Base-by-base conservation (phyloP, 495 filamentous ascomycete genomes). In the Aspergillus avenaceus region DNA sequence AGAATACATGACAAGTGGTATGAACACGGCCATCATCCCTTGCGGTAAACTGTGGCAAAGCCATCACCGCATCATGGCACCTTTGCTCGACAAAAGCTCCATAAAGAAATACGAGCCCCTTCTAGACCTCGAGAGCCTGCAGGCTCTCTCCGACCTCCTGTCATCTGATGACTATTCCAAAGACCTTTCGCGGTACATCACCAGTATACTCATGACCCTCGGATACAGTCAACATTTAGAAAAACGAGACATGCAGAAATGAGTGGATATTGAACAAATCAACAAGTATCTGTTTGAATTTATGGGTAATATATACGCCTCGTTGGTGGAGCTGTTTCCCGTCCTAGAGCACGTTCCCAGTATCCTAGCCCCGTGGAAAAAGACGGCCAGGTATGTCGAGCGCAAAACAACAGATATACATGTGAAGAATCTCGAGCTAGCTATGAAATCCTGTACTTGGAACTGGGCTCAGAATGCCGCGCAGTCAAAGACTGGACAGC, bases 171-270 rank as follows among this genome's bases (percentile, higher is more conserved):
- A 78, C n/a, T 85, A 82, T 57, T 56, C 74, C 37, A 72, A 79
- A 53, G 66, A 70, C 40, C 67, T 85, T 44, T 77, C 81, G 56
- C 79, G 82, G 45, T 84, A 79, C 60, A 79, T 76, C 21, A 67
- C 73, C 8, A 78, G 82, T 7, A 76, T 82, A 5, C 78, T 83
- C n/a, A 76, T 71, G 16, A 65, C 75, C 0, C 72, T 85, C 2
- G 72, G 68, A 4, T 87, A 83, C 76, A 83, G 83, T n/a, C 72
- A 69, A 14, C 56, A 55, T 2, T 44, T 77, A n/a, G n/a, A n/a
- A n/a, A n/a, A n/a, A n/a, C n/a, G 14, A 24, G 12, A 11, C 5
- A 19, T 6, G 19, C 11, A 8, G 40, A 42, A 8, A 24, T 6
- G 40, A 7, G 16, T 23, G 42, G 55, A 13, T 36, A 69, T 5